Evolutionary conservation across 2,329 filamentous ascomycete genomes (phyloP).

Genomic region (Colletotrichum musae): DNA sequence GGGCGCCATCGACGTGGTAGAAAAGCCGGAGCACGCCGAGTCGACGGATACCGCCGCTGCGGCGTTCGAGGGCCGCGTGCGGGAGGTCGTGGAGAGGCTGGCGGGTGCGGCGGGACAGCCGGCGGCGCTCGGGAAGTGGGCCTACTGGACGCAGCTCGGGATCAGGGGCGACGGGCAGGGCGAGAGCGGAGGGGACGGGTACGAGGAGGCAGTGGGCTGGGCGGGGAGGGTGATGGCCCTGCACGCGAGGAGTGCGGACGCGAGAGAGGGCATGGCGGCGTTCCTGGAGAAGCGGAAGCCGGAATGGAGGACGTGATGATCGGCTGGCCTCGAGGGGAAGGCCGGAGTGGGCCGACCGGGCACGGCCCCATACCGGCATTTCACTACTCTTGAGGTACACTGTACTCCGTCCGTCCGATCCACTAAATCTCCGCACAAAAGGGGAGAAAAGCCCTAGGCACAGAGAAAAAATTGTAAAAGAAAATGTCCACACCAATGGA

Average conservation of each 20-base stretch:
- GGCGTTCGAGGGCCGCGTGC: slow-evolving; percentile 46
- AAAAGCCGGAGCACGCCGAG: slow-evolving; percentile 38
- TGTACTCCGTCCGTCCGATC: neutral
- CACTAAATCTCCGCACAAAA: slow-evolving; percentile 2
- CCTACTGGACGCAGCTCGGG: slow-evolving; percentile 51
- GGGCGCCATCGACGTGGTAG: slow-evolving; percentile 47
- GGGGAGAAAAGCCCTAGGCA: slow-evolving; percentile 12
- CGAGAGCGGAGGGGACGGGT: slow-evolving; percentile 44
- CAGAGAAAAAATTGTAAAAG: neutral
- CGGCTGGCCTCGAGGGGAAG: neutral
- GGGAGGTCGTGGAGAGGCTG: slow-evolving; percentile 44
- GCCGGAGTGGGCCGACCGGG: neutral
- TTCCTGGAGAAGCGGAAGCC: slow-evolving; percentile 48
- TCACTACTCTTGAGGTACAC: no score
- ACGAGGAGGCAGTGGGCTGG: slow-evolving; percentile 47
- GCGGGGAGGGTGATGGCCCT: slow-evolving; percentile 48
- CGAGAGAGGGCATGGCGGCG: slow-evolving; percentile 47
- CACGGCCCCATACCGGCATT: neutral
- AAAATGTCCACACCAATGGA: neutral
- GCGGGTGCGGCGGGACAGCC: slow-evolving; percentile 46
- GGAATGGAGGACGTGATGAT: slow-evolving; percentile 42
- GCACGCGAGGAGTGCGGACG: slow-evolving; percentile 48
- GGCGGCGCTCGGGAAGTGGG: slow-evolving; percentile 53
- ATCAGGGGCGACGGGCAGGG: slow-evolving; percentile 35
- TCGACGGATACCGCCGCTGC: slow-evolving; percentile 42